Percentiles rank a stretch among this genome's conserved stretches.
These are phyloP conservation scores for Pulveroboletus ravenelii DNA, from an alignment of 768 basidiomycete species.

Conservation along the genomic window DNA sequence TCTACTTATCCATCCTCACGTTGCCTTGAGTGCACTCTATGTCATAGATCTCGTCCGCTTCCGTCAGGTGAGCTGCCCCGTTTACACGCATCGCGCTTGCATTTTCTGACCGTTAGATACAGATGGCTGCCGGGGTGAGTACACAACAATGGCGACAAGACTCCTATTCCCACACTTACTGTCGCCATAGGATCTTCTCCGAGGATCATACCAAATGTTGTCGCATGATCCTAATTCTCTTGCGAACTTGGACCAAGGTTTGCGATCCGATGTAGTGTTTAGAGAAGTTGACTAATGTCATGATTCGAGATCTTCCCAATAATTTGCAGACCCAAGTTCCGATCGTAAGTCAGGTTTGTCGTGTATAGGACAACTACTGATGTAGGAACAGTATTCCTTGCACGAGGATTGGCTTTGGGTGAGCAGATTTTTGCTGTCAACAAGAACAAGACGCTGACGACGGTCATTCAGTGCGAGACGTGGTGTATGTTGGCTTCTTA, in stretches of 20 bases:
- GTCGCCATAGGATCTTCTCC: conserved; percentile 65
- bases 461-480: conserved; percentile 77
- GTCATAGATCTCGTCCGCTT: conserved; percentile 94
- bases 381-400: conserved; percentile 62
- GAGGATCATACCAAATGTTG: conserved; percentile 87
- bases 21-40: conserved; percentile 74
- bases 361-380: not conserved
- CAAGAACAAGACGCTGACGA: conserved; percentile 3
- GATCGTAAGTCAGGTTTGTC: conserved; percentile 62
- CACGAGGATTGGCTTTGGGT: conserved; percentile 97
- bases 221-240: conserved; percentile 94
- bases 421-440: conserved; percentile 21
- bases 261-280: not conserved
- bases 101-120: not conserved
- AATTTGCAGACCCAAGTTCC: conserved; percentile 90
- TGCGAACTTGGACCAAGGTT: conserved; percentile 92
- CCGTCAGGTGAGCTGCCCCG: conserved; percentile 57
- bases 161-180: not conserved
- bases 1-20: conserved; percentile 4
- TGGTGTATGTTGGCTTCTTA: conserved; percentile 67
- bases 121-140: conserved; percentile 58
- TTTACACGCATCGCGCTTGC: not conserved
- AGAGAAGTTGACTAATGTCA: not conserved
- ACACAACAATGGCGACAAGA: not conserved
- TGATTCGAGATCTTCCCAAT: conserved; percentile 79